Percentiles rank a stretch among this genome's conserved stretches.
These are phyloP conservation scores for Albizia julibrissin DNA, from an alignment of 306 rosid species.

Conservation along the genomic window DNA sequence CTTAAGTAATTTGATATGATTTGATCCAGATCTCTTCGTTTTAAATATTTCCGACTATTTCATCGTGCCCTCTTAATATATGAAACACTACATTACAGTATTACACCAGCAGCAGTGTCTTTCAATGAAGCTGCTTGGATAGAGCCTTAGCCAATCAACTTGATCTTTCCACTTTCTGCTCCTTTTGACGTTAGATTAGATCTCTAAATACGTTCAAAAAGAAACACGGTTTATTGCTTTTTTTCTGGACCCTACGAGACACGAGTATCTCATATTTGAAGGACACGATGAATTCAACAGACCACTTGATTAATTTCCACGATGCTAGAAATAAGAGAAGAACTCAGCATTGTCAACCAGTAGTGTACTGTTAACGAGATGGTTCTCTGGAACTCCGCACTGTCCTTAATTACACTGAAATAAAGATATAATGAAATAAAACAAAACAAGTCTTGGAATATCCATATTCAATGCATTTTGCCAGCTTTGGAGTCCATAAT, in stretches of 20 bases:
- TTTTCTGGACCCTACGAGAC: background rate
- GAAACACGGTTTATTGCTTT: background rate
- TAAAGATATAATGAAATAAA: background rate
- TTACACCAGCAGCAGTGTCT: background rate
- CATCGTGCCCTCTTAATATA: background rate
- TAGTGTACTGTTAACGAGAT: background rate
- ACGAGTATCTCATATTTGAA: background rate
- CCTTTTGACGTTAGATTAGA: background rate
- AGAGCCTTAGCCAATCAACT: background rate
- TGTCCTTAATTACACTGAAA: slow-evolving; percentile 4
- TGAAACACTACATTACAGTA: background rate
- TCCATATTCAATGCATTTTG: background rate
- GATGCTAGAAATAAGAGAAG: background rate
- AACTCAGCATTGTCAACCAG: background rate
- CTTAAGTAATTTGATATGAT: slow-evolving; percentile 5
- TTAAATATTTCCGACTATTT: background rate
- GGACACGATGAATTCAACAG: background rate
- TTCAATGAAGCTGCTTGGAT: background rate
- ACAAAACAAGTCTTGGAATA: background rate
- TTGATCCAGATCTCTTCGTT: slow-evolving; percentile 14
- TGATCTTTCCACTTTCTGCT: background rate
- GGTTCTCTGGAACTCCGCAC: slow-evolving; percentile 9
- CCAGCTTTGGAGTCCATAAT: slow-evolving; percentile 45
- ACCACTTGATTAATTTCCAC: background rate
- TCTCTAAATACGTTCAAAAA: background rate